Evolutionary conservation across 1,139 yeast species (phyloP).

Genomic region (Waltiozyma sp.): DNA sequence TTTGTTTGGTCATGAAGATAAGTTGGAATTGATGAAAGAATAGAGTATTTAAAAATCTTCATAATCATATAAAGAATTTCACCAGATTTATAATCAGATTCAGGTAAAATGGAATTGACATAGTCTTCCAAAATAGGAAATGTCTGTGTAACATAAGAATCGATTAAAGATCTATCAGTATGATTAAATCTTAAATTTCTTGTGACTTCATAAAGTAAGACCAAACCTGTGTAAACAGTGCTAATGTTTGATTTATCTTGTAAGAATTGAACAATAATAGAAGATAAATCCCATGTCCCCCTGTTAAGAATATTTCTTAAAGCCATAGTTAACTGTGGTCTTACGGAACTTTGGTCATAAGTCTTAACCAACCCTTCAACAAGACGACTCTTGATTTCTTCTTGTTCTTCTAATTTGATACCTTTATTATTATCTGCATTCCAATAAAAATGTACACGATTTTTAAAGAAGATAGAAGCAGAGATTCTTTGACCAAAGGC

Average conservation of each 20-base stretch:
- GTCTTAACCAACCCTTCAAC: slow-evolving; percentile 34
- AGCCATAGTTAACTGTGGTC: slow-evolving; percentile 59
- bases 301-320: slow-evolving; percentile 49
- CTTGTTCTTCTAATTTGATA: slow-evolving; percentile 40
- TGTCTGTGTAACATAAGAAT: slow-evolving; percentile 34
- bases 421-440: slow-evolving; percentile 28
- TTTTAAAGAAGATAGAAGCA: slow-evolving; percentile 60
- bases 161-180: slow-evolving; percentile 32
- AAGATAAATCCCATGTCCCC: slow-evolving; percentile 32
- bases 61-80: slow-evolving; percentile 50
- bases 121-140: slow-evolving; percentile 49
- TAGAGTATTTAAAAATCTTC: slow-evolving; percentile 54
- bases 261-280: slow-evolving; percentile 28
- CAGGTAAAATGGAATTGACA: slow-evolving; percentile 30
- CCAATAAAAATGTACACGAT: slow-evolving; percentile 52
- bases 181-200: slow-evolving; percentile 49
- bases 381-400: slow-evolving; percentile 38
- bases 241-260: slow-evolving; percentile 34
- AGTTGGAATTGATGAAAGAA: slow-evolving; percentile 45
- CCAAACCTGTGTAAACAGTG: slow-evolving; percentile 46
- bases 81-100: slow-evolving; percentile 31
- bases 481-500: slow-evolving; percentile 43
- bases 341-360: slow-evolving; percentile 28
- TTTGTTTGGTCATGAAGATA: slow-evolving; percentile 39
- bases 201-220: slow-evolving; percentile 44